These are phyloP conservation scores for Geum urbanum DNA, from an alignment of 306 rosid genomes.

Conservation along the genomic window DNA sequence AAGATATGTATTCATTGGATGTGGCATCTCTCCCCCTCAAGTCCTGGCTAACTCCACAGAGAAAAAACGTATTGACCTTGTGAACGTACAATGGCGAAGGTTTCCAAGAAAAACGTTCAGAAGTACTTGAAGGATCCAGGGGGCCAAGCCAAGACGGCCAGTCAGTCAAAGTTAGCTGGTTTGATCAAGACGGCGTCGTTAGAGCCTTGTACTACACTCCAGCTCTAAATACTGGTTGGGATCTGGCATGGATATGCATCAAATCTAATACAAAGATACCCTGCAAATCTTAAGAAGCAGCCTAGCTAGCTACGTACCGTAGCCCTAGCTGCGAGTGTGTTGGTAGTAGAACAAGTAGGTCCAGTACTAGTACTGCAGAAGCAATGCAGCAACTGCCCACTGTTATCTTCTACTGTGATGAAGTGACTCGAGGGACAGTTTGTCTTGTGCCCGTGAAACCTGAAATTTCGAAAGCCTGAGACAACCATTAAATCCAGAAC, in stretches of 20 bases:
- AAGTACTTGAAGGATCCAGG: neutral
- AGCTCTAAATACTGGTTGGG: neutral
- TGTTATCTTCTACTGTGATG: constrained; percentile 42
- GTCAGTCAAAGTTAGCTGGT: neutral
- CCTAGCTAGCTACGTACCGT: neutral
- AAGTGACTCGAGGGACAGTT: constrained; percentile 67
- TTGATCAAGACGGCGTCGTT: constrained; percentile 21
- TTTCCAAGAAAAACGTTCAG: neutral
- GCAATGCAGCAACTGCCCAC: constrained; percentile 12
- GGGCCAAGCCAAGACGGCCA: neutral
- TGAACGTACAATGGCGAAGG: neutral
- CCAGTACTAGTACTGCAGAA: constrained; percentile 32
- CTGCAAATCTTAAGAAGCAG: constrained; percentile 10
- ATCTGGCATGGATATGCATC: neutral
- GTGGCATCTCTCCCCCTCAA: neutral
- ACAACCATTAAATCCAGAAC: constrained; percentile 23
- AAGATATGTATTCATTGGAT: neutral
- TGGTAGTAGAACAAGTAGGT: constrained; percentile 30
- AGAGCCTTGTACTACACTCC: constrained; percentile 1
- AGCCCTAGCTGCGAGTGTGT: neutral
- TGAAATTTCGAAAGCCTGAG: constrained; percentile 31
- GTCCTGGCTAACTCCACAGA: neutral
- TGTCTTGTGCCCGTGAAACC: constrained; percentile 56
- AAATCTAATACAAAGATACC: constrained; percentile 12
- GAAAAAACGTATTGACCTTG: neutral